Base-by-base conservation (phyloP, 192 early-diverging fungal genomes). In the Funneliformis geosporum region DNA sequence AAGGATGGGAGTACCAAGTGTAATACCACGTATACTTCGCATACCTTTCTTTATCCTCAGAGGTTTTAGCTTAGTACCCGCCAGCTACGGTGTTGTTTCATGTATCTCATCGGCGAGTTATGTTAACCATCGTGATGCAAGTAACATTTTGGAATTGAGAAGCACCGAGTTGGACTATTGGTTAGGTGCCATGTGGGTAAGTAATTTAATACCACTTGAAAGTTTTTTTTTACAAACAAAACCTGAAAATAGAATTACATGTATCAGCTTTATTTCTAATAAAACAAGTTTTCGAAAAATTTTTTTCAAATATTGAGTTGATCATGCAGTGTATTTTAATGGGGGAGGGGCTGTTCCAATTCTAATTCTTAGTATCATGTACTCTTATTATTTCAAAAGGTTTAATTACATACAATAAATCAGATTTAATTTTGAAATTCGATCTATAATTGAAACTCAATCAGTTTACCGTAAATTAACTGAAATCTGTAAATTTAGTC, bases 101-200 rank as follows among this genome's bases (percentile, higher is more conserved):
- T 80, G 81, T 39, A 28, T 87, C 23, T 59, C 69, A 7, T 68
- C 68, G 40, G 81, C 83, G 9, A 83, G 75, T 64, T 38, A 62
- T 40, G 60, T 79, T 8, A 67, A 79, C 50, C 21, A 33, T 7
- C 73, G 73, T 64, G 83, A 85, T 80, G 67, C 65, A 10, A 82
- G 81, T 46, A 77, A 75, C 60, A 16, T 83, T 23, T 77, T 85
- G 21, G 71, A 80, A 14, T 60, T 82, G 9, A 83, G 80, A 64
- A 85, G 86, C 50, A 85, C 84, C 5, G 59, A 82, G 18, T 71
- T 85, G 27, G 82, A 86, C 21, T 85, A 84, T 68, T 80, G 68
- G 61, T 73, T 87, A 7, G 84, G 84, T 42, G 43, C 78, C 40
- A 67, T 85, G 73, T 87, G 86, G 86, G 86, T 85, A 82, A 81